Evolutionary conservation across 1,284 basidiomycete species (phyloP).

Genomic region (Ceratobasidium sp.): DNA sequence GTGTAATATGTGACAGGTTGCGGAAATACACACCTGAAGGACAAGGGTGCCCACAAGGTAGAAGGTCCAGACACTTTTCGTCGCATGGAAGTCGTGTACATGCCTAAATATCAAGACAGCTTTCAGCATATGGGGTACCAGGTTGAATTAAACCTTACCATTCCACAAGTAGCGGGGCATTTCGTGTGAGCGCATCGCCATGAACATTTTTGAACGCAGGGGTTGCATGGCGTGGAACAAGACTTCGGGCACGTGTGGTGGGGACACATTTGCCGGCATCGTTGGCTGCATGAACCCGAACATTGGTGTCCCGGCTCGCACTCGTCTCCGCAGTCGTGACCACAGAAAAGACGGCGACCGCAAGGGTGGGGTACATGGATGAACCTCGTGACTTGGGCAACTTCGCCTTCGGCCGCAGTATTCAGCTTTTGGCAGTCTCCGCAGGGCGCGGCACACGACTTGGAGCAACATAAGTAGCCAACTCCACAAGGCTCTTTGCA

Average conservation of each 20-base stretch:
- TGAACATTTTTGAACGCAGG: constrained; percentile 69
- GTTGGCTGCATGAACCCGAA: constrained; percentile 59
- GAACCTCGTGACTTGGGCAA: constrained; percentile 51
- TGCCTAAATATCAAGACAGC: constrained; percentile 58
- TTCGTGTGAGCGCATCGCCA: constrained; percentile 67
- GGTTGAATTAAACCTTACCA: constrained; percentile 60
- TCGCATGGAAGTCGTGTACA: constrained; percentile 77
- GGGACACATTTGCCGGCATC: constrained; percentile 67
- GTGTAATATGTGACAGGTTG: not conserved
- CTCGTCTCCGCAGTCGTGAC: constrained; percentile 63
- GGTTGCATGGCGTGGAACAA: constrained; percentile 69
- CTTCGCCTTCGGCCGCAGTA: constrained; percentile 7
- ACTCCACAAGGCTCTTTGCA: constrained; percentile 62
- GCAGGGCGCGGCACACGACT: constrained; percentile 63
- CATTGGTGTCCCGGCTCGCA: constrained; percentile 67
- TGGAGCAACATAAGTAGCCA: constrained; percentile 65
- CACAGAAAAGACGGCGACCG: constrained; percentile 65
- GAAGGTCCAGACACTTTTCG: constrained; percentile 60
- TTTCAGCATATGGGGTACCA: not conserved
- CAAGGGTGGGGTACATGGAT: constrained; percentile 65
- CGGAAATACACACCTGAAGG: constrained; percentile 66
- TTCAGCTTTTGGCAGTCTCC: constrained; percentile 62
- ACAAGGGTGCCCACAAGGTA: constrained; percentile 72
- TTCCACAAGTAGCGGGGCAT: constrained; percentile 76
- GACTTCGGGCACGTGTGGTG: constrained; percentile 62